Evolutionary conservation across 306 rosid genomes (phyloP).

Genomic region (Prunus salicina): DNA sequence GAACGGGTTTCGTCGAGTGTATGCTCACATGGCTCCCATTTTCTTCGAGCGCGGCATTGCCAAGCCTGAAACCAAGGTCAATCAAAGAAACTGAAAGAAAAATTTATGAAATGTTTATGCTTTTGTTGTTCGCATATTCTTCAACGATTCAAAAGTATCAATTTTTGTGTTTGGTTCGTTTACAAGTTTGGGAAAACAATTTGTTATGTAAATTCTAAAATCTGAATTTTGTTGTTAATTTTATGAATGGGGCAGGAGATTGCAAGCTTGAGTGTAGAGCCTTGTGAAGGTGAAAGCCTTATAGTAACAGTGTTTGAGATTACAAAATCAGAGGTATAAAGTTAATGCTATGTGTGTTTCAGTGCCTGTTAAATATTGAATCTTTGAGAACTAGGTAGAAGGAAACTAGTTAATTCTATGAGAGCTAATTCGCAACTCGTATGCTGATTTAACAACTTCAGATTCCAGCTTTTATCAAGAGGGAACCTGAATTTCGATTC

Average conservation of each 20-base stretch:
- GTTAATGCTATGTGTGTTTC: not conserved
- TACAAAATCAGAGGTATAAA: slow-evolving; percentile 66
- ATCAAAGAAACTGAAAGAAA: not conserved
- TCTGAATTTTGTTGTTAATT: not conserved
- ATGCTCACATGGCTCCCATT: slow-evolving; percentile 77
- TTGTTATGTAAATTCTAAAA: not conserved
- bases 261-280: slow-evolving; percentile 89
- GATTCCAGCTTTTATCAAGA: slow-evolving; percentile 84
- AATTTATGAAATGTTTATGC: not conserved
- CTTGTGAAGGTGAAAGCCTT: slow-evolving; percentile 70
- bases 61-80: slow-evolving; percentile 81
- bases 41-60: slow-evolving; percentile 97
- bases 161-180: not conserved
- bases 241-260: slow-evolving; percentile 52
- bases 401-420: not conserved
- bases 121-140: not conserved
- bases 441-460: slow-evolving; percentile 24
- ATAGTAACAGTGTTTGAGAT: slow-evolving; percentile 75
- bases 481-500: slow-evolving; percentile 91
- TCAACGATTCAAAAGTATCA: not conserved
- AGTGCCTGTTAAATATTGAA: slow-evolving; percentile 5
- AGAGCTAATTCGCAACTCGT: not conserved
- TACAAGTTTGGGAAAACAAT: not conserved
- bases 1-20: slow-evolving; percentile 74
- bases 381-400: not conserved